Evolutionary conservation across 257 asterid species (phyloP), one percentile per base, ranked within the genome.

Genomic region (Gentiana macrophylla): DNA sequence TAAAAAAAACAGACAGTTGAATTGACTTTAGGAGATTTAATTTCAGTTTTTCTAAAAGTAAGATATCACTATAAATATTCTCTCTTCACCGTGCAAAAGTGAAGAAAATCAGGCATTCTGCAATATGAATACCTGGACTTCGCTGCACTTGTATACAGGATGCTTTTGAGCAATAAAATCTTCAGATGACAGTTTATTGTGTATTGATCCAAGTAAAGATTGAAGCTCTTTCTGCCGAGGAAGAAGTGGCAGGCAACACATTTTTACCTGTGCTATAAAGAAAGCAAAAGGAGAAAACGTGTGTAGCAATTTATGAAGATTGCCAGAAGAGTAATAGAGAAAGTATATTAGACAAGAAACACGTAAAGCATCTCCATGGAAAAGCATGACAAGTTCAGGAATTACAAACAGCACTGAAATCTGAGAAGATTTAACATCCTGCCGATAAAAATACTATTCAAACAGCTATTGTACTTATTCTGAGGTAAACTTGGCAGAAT

Each of bases 131-230:
- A 89, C 97, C 95, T 86, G 95, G 64, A 62, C 72, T 70, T 79
- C 94, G n/a, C 58, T 84, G 82, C 94, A 89, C 75, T 77, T 84
- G 55, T 89, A 75, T 12, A 79, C 82, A 34, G 94, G 97, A 52
- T 73, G 86, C 70, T 67, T 82, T 51, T 81, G 87, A 61, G 83
- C 76, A 72, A 56, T 52, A 58, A 71, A 49, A 53, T 68, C 70
- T 68, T 79, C 79, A 61, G 74, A 51, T 48, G 88, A 75, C 63
- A 89, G 70, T 64, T 62, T 67, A 50, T 83, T 74, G 72, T 84
- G 81, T 71, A 72, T 62, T 38, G 95, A 94, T 66, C 75, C 76
- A 44, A 89, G 86, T 74, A 80, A 77, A 56, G 83, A 73, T 48
- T 77, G 49, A 60, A 89, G 95, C 75, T 80, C 80, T 71, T 77